Conservation (phyloP, 2,329 filamentous ascomycete species). For the Aspergillus jensenii region DNA sequence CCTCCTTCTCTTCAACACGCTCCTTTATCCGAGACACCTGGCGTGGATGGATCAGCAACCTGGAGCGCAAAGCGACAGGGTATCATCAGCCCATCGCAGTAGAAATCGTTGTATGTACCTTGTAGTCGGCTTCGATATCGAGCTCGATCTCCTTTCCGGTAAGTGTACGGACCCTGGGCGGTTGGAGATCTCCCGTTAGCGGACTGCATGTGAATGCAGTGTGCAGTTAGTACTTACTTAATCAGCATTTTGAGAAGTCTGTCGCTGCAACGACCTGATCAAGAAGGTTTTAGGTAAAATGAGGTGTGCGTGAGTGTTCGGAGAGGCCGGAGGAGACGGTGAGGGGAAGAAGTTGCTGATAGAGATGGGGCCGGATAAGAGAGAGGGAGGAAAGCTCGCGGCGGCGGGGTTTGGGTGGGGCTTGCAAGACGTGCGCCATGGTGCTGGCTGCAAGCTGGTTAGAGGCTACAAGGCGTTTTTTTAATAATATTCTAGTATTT, state of each 20-base stretch:
- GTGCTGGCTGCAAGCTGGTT: no score
- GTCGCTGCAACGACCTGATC: not conserved
- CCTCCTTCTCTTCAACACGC: conserved; percentile 98
- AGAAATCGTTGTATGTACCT: conserved; percentile 53
- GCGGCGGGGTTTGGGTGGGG: conserved; percentile 32
- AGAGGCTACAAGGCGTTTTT: no score
- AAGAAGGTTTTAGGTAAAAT: not conserved
- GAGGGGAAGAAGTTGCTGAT: conserved; percentile 12
- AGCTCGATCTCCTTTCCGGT: conserved; percentile 99
- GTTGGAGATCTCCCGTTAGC: conserved; percentile 12
- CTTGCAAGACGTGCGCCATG: not conserved
- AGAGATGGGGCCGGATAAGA: conserved; percentile 7
- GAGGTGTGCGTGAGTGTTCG: not conserved
- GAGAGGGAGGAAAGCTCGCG: conserved; percentile 24
- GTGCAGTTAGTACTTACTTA: conserved; percentile 42
- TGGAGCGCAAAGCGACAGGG: not conserved
- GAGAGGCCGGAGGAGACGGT: conserved; percentile 11
- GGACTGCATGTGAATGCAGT: not conserved
- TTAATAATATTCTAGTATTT: no score
- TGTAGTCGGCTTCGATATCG: conserved; percentile 92
- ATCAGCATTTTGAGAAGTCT: conserved; percentile 47
- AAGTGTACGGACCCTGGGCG: conserved; percentile 82
- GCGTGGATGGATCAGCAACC: not conserved
- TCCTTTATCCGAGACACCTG: conserved; percentile 97
- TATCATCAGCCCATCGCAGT: not conserved